Evolutionary conservation across 345 rosid genomes (phyloP).

Genomic region (Mangifera indica): DNA sequence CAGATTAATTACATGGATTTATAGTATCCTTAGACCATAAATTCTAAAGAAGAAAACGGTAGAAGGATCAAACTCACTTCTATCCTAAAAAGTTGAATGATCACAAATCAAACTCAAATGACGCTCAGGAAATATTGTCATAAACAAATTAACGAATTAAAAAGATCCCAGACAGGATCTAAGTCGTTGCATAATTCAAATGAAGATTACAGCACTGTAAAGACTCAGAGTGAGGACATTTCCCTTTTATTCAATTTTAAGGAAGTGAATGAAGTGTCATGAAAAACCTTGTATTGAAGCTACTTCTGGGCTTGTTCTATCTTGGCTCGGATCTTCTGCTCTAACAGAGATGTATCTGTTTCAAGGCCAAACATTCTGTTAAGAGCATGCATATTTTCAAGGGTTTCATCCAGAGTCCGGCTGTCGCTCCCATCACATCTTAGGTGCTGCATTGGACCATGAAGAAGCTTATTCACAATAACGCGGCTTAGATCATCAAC

Average conservation of each 20-base stretch:
- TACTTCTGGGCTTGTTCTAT: constrained; percentile 52
- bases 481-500: constrained; percentile 93
- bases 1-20: constrained; percentile 24
- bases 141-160: constrained; percentile 27
- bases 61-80: constrained; percentile 24
- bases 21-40: constrained; percentile 7
- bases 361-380: constrained; percentile 92
- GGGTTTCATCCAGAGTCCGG: constrained; percentile 74
- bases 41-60: constrained; percentile 15
- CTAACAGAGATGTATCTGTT: constrained; percentile 65
- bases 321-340: constrained; percentile 84
- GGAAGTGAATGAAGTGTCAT: constrained; percentile 10
- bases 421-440: constrained; percentile 88
- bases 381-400: constrained; percentile 97
- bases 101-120: constrained; percentile 5
- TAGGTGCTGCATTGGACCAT: constrained; percentile 98
- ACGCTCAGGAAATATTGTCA: constrained; percentile 22
- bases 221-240: constrained; percentile 20
- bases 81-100: constrained; percentile 18
- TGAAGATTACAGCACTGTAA: background rate
- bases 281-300: constrained; percentile 5
- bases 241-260: constrained; percentile 25
- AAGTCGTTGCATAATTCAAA: constrained; percentile 7
- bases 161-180: constrained; percentile 19
- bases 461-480: constrained; percentile 89